Percentiles rank a stretch among this genome's conserved stretches.
phyloP scores from a whole-genome alignment of 768 basidiomycete species.

The Boletus subcaerulescens region DNA sequence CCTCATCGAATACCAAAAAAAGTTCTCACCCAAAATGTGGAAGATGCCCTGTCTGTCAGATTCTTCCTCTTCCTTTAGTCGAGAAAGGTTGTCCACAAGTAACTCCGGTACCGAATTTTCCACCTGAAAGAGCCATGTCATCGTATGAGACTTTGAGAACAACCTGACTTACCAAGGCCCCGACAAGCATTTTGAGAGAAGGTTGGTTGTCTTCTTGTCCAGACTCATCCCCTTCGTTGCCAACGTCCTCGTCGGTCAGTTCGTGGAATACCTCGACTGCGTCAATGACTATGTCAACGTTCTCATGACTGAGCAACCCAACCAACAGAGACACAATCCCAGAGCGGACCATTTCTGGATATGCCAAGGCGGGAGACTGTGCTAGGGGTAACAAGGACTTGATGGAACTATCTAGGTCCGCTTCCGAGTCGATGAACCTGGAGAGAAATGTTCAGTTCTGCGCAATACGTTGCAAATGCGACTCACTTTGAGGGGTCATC shows the following conservation, averaged over 20 bases:
- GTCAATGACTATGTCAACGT: conserved; percentile 95
- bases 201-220: conserved; percentile 59
- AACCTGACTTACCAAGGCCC: conserved; percentile 60
- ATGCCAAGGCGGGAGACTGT: conserved; percentile 77
- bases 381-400: conserved; percentile 88
- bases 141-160: not conserved
- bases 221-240: conserved; percentile 69
- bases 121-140: conserved; percentile 45
- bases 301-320: conserved; percentile 92
- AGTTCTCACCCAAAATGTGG: conserved; percentile 72
- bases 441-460: conserved; percentile 1
- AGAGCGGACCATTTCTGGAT: conserved; percentile 83
- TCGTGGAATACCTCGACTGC: conserved; percentile 91
- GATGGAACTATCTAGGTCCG: conserved; percentile 85
- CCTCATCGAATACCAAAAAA: not conserved
- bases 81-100: conserved; percentile 81
- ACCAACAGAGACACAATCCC: conserved; percentile 68
- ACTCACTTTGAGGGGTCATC: conserved; percentile 86
- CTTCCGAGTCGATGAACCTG: conserved; percentile 99
- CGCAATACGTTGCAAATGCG: not conserved
- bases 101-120: conserved; percentile 84
- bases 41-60: conserved; percentile 90
- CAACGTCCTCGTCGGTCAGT: conserved; percentile 94
- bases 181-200: conserved; percentile 71
- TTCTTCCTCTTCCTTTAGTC: conserved; percentile 90